Conservation (phyloP, 2,329 filamentous ascomycete genomes). For the Botryotinia globosa region DNA sequence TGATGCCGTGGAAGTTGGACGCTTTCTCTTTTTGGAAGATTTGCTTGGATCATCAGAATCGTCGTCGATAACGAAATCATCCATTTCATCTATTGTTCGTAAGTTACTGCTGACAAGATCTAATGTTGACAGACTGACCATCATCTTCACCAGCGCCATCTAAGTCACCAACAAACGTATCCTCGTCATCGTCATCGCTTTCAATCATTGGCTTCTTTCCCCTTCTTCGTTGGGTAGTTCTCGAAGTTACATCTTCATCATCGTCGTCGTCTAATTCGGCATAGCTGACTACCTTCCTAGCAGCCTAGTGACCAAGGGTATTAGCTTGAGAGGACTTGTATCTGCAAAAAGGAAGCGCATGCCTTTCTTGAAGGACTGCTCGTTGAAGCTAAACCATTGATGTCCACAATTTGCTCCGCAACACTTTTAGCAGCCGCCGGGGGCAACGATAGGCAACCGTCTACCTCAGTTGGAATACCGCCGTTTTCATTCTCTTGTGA, state of each 20-base stretch:
- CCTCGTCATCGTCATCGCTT: conserved; percentile 64
- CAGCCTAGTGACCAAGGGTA: conserved; percentile 40
- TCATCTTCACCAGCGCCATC: conserved; percentile 56
- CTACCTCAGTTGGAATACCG: conserved; percentile 46
- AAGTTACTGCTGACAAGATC: background rate
- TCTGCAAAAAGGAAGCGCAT: conserved; percentile 30
- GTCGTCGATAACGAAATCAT: conserved; percentile 79
- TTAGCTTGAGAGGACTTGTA: background rate
- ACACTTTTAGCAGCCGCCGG: conserved; percentile 44
- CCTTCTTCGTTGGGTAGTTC: conserved; percentile 41
- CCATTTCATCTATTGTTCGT: conserved; percentile 60
- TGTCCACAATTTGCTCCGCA: conserved; percentile 44
- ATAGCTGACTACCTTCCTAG: conserved; percentile 71
- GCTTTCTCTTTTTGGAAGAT: conserved; percentile 64
- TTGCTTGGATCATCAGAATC: conserved; percentile 69
- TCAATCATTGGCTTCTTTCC: conserved; percentile 60
- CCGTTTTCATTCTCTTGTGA: conserved; percentile 62
- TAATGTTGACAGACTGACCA: conserved; percentile 44
- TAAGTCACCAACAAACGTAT: conserved; percentile 61
- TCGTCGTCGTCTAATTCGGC: conserved; percentile 82
- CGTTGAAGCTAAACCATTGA: conserved; percentile 44
- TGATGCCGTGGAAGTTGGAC: conserved; percentile 50
- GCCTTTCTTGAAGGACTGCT: conserved; percentile 83
- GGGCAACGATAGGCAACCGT: conserved; percentile 48
- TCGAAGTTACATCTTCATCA: conserved; percentile 62